Conservation (phyloP, 805 yeast genomes). For the Suhomyces sp. region DNA sequence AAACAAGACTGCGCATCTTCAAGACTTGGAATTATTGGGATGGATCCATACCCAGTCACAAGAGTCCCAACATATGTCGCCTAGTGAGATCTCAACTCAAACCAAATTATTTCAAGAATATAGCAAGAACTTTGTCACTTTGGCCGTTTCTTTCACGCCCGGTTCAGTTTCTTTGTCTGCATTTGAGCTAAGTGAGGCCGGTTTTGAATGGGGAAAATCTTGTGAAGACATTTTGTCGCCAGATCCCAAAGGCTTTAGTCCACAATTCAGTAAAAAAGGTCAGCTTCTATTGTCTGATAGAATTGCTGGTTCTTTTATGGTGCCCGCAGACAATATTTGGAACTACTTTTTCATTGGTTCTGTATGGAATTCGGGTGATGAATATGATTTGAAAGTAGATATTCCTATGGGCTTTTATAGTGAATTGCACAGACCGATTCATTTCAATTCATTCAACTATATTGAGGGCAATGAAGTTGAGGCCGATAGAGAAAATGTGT, state of each 20-base stretch:
- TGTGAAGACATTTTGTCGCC: slow-evolving; percentile 55
- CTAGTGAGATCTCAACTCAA: slow-evolving; percentile 68
- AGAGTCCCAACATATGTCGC: slow-evolving; percentile 59
- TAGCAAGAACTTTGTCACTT: slow-evolving; percentile 43
- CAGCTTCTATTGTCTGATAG: slow-evolving; percentile 75
- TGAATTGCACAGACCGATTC: slow-evolving; percentile 84
- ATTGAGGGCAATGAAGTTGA: slow-evolving; percentile 58
- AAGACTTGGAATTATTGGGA: slow-evolving; percentile 73
- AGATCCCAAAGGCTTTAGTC: slow-evolving; percentile 65
- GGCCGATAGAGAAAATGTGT: slow-evolving; percentile 65
- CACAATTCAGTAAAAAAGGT: slow-evolving; percentile 54
- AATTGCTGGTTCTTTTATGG: slow-evolving; percentile 77
- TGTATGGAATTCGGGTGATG: slow-evolving; percentile 64
- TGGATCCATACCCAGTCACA: slow-evolving; percentile 90
- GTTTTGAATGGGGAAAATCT: slow-evolving; percentile 71
- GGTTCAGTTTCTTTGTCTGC: slow-evolving; percentile 82
- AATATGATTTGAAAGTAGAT: slow-evolving; percentile 66
- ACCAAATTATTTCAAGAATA: slow-evolving; percentile 39
- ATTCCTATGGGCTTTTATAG: slow-evolving; percentile 80
- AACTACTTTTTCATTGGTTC: slow-evolving; percentile 88
- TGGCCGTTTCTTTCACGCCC: slow-evolving; percentile 70
- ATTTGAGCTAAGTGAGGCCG: slow-evolving; percentile 57
- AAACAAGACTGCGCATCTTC: slow-evolving; percentile 28
- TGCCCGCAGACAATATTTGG: slow-evolving; percentile 86
- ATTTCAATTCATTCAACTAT: slow-evolving; percentile 72